These are phyloP conservation scores for Coelastrella sp. DNA, from an alignment of 139 green algal genomes.

Conservation along the genomic window DNA sequence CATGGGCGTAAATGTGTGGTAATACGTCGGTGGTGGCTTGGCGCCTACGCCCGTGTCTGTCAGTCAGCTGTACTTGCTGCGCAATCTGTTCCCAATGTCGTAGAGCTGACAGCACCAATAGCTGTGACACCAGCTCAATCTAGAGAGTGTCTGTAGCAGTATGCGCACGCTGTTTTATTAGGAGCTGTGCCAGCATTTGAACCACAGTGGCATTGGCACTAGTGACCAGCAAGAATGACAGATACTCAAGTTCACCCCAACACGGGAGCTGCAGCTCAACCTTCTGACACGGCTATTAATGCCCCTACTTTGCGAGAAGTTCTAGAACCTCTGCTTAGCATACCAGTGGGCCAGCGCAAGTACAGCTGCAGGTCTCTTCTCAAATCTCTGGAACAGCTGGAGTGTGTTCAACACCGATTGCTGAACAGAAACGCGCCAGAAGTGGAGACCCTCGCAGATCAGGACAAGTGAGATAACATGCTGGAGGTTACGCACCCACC, in stretches of 20 bases:
- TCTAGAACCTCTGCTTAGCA: background rate
- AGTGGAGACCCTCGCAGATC: slow-evolving; percentile 30
- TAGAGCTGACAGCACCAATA: too few species aligned
- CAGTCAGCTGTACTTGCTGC: too few species aligned
- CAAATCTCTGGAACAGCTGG: slow-evolving; percentile 33
- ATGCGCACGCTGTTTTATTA: too few species aligned
- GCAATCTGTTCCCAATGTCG: too few species aligned
- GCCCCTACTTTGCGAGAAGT: background rate
- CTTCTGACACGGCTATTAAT: background rate
- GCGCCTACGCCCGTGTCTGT: too few species aligned
- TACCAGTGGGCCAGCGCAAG: background rate
- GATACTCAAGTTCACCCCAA: background rate
- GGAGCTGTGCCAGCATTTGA: too few species aligned
- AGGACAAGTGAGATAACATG: slow-evolving; percentile 42
- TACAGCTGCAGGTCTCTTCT: slow-evolving; percentile 3
- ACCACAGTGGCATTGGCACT: too few species aligned
- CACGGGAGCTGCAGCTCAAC: background rate
- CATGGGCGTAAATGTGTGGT: too few species aligned
- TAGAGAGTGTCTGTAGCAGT: too few species aligned
- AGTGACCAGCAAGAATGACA: background rate
- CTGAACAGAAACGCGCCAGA: slow-evolving; percentile 15
- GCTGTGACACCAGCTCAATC: too few species aligned
- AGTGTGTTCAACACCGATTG: background rate
- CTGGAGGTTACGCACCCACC: too few species aligned
- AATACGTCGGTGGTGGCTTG: too few species aligned